Evolutionary conservation across 768 basidiomycete genomes (phyloP), one percentile per base, ranked within the genome.

Genomic region (Rhodotorula sphaerocarpa): DNA sequence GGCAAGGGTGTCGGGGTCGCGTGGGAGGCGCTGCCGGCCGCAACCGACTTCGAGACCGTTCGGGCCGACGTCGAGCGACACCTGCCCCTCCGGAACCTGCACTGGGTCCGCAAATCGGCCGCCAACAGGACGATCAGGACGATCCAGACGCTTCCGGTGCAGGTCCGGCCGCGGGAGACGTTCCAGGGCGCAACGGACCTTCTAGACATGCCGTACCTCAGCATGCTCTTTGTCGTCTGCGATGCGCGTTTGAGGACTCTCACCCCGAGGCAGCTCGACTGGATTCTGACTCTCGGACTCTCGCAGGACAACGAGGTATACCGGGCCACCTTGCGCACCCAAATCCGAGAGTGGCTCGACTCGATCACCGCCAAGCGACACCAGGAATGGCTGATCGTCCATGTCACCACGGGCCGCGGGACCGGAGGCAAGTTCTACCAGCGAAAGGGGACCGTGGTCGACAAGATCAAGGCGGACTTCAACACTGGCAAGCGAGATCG

Each of bases 321-420:
- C 79, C 85, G 84, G 71, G 80, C 79, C 30, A 80, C 81, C 0
- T 80, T 87, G 25, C 86, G 84, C 73, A 87, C 85, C 66, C 88
- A 93, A 74, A 86, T 97, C 67, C 87, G 88, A 70, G 90, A 96
- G 63, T 99, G 95, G 95, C 85, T 88, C 61, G 78, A 79, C 4
- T 74, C 79, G 3, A 77, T 90, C 42, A 75, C 79, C 30, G 67
- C 71, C 48, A 80, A 84, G 67, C 90, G 84, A 76, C 84, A 87
- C 71, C 89, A 91, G 74, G 93, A 95, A 76, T 95, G 92, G 87
- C 77, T 96, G 57, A 86, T 97, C 63, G 79, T 93, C 11, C 86
- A 95, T 69, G 82, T 96, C 51, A 82, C 89, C 50, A 81, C 84
- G 46, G 56, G 69, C 47, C 44, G 34, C 33, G 64, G 42, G 59